Evolutionary conservation across 2,329 filamentous ascomycete species (phyloP), one percentile per base, ranked within the genome.

Genomic region (Pyrenophora seminiperda): DNA sequence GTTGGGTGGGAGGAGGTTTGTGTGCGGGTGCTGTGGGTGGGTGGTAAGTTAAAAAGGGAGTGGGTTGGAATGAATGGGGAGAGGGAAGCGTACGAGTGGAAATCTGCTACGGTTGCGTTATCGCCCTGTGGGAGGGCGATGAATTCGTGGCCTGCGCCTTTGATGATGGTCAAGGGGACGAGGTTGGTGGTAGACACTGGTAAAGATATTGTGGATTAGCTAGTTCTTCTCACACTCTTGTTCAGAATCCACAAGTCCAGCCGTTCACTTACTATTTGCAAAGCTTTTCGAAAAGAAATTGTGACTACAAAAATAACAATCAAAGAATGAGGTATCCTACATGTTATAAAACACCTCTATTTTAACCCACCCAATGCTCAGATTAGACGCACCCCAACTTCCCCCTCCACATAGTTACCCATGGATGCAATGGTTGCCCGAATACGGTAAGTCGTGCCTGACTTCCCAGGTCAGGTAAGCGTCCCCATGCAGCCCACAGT

Each of bases 141-240:
- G 34, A 48, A 54, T 27, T 61, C 58, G 18, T 59, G 50, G 41
- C 60, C 58, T 22, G 60, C 60, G 41, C 56, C 60, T 37, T 63
- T 63, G 47, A 61, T 55, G 36, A 63, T 37, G 14, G 58, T 61
- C 19, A 63, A 56, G 20, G 58, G 58, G 11, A 63, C 54, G n/a
- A 59, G 59, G 10, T 10, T 5, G 24, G 20, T 40, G 10, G 27
- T 9, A 18, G 54, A 54, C 53, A 59, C 52, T 53, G 5, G 10
- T 33, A n/a, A n/a, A n/a, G n/a, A n/a, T n/a, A n/a, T n/a, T n/a
- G n/a, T n/a, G n/a, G n/a, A n/a, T n/a, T n/a, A n/a, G n/a, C n/a
- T n/a, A n/a, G n/a, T n/a, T n/a, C n/a, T n/a, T n/a, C n/a, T n/a
- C n/a, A n/a, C n/a, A n/a, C n/a, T n/a, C n/a, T n/a, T n/a, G n/a